Conservation (phyloP, 2,329 filamentous ascomycete species). For the Penicillium paneum region DNA sequence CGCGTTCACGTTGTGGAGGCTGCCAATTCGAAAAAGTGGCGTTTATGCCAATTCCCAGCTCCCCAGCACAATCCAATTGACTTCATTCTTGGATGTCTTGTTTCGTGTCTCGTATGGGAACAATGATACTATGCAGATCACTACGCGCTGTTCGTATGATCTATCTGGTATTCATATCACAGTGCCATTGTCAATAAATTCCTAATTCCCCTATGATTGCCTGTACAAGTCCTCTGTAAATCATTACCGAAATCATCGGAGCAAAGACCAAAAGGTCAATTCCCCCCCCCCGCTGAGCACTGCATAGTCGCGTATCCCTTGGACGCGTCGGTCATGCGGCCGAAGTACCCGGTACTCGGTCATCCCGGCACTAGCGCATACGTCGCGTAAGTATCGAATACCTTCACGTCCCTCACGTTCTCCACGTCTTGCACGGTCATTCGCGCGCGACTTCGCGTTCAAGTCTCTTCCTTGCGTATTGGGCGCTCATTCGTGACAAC, state of each 20-base stretch:
- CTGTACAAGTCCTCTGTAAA: not conserved
- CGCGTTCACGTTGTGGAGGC: slow-evolving; percentile 18
- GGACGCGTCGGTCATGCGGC: slow-evolving; percentile 3
- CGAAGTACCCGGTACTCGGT: slow-evolving; percentile 4
- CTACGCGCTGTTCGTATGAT: not conserved
- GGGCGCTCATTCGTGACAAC: slow-evolving; percentile 1
- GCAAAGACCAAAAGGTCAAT: not conserved
- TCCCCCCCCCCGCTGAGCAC: not conserved
- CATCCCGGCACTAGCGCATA: not conserved
- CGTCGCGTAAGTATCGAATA: slow-evolving; percentile 2
- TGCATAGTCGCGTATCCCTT: slow-evolving; percentile 14
- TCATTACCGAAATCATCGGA: not conserved
- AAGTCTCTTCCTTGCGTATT: slow-evolving; percentile 1
- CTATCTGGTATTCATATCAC: not conserved
- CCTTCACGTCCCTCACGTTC: not conserved
- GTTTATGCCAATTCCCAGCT: not conserved
- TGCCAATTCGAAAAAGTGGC: slow-evolving; percentile 3
- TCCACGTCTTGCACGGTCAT: not conserved
- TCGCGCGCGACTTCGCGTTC: slow-evolving; percentile 1
- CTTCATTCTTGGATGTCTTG: not conserved
- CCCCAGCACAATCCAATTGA: slow-evolving; percentile 9
- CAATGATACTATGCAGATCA: not conserved
- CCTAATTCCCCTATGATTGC: not conserved
- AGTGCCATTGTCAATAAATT: not conserved
- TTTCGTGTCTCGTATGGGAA: not conserved